phyloP scores from a whole-genome alignment of 2,329 filamentous ascomycete genomes.

The Aspergillus spinulosporus region DNA sequence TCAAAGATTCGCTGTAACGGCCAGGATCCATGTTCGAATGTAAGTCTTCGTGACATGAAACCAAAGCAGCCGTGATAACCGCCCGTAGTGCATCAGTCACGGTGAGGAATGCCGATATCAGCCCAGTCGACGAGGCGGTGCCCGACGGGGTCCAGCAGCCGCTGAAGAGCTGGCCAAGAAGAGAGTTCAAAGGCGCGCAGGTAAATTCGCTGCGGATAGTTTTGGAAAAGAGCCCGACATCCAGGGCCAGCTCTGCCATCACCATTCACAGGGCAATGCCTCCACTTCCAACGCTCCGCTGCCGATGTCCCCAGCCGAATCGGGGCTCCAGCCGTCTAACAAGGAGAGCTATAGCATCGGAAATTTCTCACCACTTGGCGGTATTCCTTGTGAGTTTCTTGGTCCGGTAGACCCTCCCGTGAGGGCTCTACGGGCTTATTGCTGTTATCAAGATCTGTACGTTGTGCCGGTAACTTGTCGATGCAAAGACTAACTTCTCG shows the following conservation, averaged over 20 bases:
- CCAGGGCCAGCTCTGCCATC: not conserved
- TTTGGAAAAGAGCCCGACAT: not conserved
- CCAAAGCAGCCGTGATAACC: not conserved
- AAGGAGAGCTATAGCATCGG: not conserved
- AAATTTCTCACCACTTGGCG: not conserved
- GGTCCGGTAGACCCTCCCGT: not conserved
- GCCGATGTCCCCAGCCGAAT: constrained; percentile 3
- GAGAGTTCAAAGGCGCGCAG: constrained; percentile 3
- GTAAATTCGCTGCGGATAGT: no score
- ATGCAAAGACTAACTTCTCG: not conserved
- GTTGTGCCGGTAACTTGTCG: not conserved
- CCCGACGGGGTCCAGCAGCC: constrained; percentile 9
- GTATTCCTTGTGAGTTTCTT: not conserved
- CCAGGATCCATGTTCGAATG: constrained; percentile 23
- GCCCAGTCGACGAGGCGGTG: constrained; percentile 14
- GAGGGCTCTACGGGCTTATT: not conserved
- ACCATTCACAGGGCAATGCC: not conserved
- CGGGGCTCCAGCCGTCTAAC: not conserved
- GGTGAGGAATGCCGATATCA: constrained; percentile 9
- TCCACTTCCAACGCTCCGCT: not conserved
- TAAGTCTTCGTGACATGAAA: constrained; percentile 6
- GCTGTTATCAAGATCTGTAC: constrained; percentile 11
- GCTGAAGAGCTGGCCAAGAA: constrained; percentile 4
- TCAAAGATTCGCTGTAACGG: constrained; percentile 29
- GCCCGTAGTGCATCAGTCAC: constrained; percentile 1